These are phyloP conservation scores for Entomortierella parvispora DNA, from an alignment of 192 early-diverging fungal species.

Conservation along the genomic window DNA sequence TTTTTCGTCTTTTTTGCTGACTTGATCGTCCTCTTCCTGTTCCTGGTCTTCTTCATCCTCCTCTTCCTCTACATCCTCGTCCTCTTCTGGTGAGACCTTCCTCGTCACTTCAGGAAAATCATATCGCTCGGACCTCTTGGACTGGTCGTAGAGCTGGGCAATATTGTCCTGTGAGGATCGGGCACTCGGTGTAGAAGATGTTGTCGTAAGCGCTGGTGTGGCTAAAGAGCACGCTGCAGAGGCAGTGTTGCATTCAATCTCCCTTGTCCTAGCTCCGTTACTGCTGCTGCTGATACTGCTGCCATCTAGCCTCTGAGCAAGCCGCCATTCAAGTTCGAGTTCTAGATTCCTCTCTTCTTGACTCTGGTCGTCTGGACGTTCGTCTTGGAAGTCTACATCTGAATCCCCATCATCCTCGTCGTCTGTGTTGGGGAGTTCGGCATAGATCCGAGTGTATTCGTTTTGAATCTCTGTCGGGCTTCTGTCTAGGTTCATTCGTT, in stretches of 20 bases:
- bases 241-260: neutral
- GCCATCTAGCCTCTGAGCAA: neutral
- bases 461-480: conserved; percentile 27
- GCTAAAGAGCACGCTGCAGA: neutral
- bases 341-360: neutral
- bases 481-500: conserved; percentile 32
- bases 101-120: no score
- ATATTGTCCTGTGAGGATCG: conserved; percentile 36
- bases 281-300: neutral
- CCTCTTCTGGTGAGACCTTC: no score
- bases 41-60: conserved; percentile 23
- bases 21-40: conserved; percentile 9
- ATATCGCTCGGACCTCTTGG: neutral
- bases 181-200: conserved; percentile 27
- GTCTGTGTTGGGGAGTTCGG: conserved; percentile 33
- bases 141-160: conserved; percentile 7
- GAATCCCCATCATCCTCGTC: conserved; percentile 12
- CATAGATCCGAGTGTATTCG: conserved; percentile 43
- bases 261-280: neutral
- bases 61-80: neutral
- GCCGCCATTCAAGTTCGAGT: neutral
- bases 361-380: neutral
- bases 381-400: neutral
- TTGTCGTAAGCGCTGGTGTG: conserved; percentile 28
- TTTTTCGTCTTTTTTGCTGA: neutral